A percentile compares a stretch with the other conserved stretches of the same genome.
Evolutionary conservation across 140 eudicot species (phyloP).

Genomic region (Ambrosia hybrid): DNA sequence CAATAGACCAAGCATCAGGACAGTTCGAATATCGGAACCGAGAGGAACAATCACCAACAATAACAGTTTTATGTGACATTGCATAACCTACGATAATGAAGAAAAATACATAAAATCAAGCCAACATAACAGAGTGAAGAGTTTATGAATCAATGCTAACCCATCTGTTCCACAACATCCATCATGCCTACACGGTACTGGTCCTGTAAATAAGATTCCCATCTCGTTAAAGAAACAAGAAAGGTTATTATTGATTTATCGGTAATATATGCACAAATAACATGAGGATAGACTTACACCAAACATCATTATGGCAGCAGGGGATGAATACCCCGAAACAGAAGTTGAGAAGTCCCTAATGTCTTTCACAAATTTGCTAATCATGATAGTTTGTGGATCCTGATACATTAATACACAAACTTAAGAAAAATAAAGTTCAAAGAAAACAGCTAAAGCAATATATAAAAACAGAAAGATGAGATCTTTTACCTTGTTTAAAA

Average conservation of each 20-base stretch:
- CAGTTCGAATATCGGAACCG: no score
- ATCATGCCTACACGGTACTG: not conserved
- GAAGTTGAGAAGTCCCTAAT: no score
- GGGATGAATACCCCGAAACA: no score
- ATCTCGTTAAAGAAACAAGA: no score
- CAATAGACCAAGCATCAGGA: slow-evolving; percentile 20
- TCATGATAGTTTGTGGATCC: slow-evolving; percentile 4
- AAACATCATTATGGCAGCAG: no score
- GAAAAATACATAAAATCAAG: not conserved
- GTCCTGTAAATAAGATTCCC: no score
- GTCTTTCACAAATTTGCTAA: slow-evolving; percentile 42
- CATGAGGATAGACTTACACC: no score
- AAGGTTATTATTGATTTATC: no score
- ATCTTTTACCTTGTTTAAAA: slow-evolving; percentile 9
- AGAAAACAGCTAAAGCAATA: not conserved
- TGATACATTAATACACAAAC: not conserved
- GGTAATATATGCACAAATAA: no score
- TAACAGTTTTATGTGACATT: slow-evolving; percentile 52
- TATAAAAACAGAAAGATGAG: not conserved
- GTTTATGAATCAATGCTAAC: slow-evolving; percentile 43
- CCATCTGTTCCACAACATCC: slow-evolving; percentile 44
- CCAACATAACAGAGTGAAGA: not conserved
- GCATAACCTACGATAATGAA: slow-evolving; percentile 56
- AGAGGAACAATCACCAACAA: slow-evolving; percentile 46
- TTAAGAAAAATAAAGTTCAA: not conserved